Evolutionary conservation across 768 basidiomycete species (phyloP).

Genomic region (Clitopilus hobsonii): DNA sequence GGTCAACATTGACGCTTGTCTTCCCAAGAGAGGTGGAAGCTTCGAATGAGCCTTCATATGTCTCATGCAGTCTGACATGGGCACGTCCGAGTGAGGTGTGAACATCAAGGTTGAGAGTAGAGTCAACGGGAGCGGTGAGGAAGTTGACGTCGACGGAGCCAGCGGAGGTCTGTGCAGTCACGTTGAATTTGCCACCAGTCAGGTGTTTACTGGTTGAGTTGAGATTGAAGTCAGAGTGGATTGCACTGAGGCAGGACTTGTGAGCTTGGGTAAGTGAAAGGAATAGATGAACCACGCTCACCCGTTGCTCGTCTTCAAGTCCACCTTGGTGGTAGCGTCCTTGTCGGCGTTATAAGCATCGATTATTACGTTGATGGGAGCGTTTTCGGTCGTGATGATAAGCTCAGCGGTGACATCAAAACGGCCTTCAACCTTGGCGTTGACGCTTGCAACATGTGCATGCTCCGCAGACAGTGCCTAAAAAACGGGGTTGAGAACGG

Average conservation of each 20-base stretch:
- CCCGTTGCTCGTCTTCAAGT: conserved; percentile 25
- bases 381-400: background rate
- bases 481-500: background rate
- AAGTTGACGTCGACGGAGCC: conserved; percentile 8
- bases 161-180: conserved; percentile 8
- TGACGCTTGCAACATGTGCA: background rate
- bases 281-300: conserved; percentile 16
- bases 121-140: conserved; percentile 12
- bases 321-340: too few relatives aligned
- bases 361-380: background rate
- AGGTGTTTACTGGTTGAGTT: background rate
- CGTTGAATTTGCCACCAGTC: conserved; percentile 12
- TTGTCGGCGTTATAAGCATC: too few relatives aligned
- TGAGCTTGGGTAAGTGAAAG: background rate
- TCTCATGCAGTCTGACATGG: conserved; percentile 10
- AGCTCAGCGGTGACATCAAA: background rate
- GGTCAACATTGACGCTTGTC: conserved; percentile 1
- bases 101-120: conserved; percentile 12
- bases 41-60: conserved; percentile 17
- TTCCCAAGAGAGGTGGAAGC: conserved; percentile 9
- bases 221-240: conserved; percentile 6
- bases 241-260: conserved; percentile 1
- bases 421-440: background rate
- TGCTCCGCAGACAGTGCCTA: background rate
- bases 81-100: conserved; percentile 10